Base-by-base conservation (phyloP, 768 basidiomycete genomes). In the Pisolithus tinctorius region DNA sequence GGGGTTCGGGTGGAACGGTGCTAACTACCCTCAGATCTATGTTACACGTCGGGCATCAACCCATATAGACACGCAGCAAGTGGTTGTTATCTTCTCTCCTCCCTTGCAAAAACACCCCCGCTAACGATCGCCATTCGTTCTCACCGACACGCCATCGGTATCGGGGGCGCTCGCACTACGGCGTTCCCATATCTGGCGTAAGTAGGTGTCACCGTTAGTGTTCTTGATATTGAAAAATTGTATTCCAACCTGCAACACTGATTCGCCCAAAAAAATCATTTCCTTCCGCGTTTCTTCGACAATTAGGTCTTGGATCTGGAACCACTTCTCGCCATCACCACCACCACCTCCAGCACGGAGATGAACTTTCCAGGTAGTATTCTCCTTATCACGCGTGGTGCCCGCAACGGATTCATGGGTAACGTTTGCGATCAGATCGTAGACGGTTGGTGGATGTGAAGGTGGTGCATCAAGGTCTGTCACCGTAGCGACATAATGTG, bases 211-310 rank as follows among this genome's bases (percentile, higher is more conserved):
- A 59, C 47, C 37, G 27, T 49, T 26, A 42, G 48, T 47, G 41
- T 55, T 45, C 25, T 44, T 51, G 53, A 20, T 29, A 23, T 26
- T 55, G 16, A 49, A n/a, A 36, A 27, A 51, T 17, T 38, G 46
- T 42, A 41, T 43, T 7, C 61, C 53, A 55, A 93, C 93, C 80
- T 99, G 96, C 47, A 99, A 72, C 30, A 95, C 86, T n/a, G 88
- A 91, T 68, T 98, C 96, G 26, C 94, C 95, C 34, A 99, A 73
- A 66, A 96, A 93, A 49, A 99, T 95, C 91, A 99, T 93, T 64
- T 96, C 93, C 68, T 89, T 92, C 52, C 93, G 76, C n/a, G 91
- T 88, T 63, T 98, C 94, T 65, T 93, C 88, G 9, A 99, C 94
- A 54, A 94, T 88, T 51, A 99, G 75, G 72, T 99, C 95, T 69